These are phyloP conservation scores for Boehmeria nivea DNA, from an alignment of 306 rosid genomes.

Conservation along the genomic window DNA sequence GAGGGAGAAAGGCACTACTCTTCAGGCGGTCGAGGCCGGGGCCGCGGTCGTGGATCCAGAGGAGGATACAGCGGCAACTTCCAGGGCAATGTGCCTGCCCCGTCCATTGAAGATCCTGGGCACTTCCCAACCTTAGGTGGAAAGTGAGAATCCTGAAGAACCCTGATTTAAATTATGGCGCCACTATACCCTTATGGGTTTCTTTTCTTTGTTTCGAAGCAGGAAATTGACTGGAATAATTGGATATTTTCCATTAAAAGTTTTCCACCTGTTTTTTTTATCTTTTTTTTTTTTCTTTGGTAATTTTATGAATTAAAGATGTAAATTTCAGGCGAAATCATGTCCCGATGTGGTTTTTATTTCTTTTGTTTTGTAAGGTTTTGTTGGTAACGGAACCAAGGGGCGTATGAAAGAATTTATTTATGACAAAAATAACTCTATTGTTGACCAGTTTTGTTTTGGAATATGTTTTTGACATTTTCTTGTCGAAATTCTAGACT, in stretches of 20 bases:
- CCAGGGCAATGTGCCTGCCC: constrained; percentile 47
- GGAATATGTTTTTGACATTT: too few relatives aligned
- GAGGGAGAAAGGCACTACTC: constrained; percentile 67
- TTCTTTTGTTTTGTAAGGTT: constrained; percentile 2
- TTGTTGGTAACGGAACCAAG: constrained; percentile 15
- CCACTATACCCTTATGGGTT: constrained; percentile 47
- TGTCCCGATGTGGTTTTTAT: constrained; percentile 13
- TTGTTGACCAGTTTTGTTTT: constrained; percentile 33
- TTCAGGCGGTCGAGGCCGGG: constrained; percentile 70
- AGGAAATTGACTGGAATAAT: constrained; percentile 42
- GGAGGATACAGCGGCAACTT: constrained; percentile 37
- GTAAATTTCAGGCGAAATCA: constrained; percentile 49
- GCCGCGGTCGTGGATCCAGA: constrained; percentile 61
- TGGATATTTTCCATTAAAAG: constrained; percentile 42
- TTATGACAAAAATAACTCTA: constrained; percentile 1
- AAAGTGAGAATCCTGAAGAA: constrained; percentile 59
- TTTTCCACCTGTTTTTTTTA: constrained; percentile 1
- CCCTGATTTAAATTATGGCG: constrained; percentile 18
- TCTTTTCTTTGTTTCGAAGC: constrained; percentile 33
- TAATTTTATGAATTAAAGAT: constrained; percentile 22
- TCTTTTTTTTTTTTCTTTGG: background rate
- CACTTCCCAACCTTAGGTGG: constrained; percentile 95
- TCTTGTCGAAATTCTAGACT: too few relatives aligned
- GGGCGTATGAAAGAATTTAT: constrained; percentile 36
- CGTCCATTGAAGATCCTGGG: constrained; percentile 74